These are phyloP conservation scores for Termitomyces sp. DNA, from an alignment of 768 basidiomycete genomes.

Conservation along the genomic window DNA sequence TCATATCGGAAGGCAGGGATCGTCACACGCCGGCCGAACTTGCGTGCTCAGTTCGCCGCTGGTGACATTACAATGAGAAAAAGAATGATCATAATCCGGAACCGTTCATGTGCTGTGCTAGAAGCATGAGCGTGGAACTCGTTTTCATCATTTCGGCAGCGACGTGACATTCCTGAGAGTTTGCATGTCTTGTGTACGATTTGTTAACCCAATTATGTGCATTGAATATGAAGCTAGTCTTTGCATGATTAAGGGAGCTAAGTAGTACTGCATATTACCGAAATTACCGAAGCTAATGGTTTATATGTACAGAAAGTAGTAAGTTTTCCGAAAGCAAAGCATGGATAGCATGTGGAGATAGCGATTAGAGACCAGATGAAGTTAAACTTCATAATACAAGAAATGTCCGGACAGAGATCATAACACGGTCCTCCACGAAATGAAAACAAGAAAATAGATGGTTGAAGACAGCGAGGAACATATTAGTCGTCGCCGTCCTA, in stretches of 20 bases:
- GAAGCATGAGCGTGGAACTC: neutral
- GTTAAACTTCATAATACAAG: neutral
- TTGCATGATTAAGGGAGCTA: neutral
- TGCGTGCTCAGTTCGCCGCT: neutral
- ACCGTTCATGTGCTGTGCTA: neutral
- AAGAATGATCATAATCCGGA: neutral
- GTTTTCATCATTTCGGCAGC: neutral
- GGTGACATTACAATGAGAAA: neutral
- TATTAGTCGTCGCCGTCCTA: neutral
- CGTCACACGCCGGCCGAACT: neutral
- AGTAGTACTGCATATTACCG: neutral
- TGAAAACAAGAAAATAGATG: neutral
- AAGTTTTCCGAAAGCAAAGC: neutral
- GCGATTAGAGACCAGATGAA: neutral
- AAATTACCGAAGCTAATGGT: neutral
- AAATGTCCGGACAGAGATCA: neutral
- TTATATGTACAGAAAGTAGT: neutral
- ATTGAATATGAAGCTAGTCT: neutral
- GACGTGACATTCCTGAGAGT: neutral
- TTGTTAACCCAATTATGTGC: neutral
- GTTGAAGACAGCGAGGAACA: neutral
- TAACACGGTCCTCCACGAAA: neutral
- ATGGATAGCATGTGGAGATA: neutral
- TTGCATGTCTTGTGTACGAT: no score
- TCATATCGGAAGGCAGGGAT: neutral